A percentile compares a stretch with the other conserved stretches of the same genome.
Evolutionary conservation across 495 filamentous ascomycete genomes (phyloP).

Genomic region (Podospora tetraspora): DNA sequence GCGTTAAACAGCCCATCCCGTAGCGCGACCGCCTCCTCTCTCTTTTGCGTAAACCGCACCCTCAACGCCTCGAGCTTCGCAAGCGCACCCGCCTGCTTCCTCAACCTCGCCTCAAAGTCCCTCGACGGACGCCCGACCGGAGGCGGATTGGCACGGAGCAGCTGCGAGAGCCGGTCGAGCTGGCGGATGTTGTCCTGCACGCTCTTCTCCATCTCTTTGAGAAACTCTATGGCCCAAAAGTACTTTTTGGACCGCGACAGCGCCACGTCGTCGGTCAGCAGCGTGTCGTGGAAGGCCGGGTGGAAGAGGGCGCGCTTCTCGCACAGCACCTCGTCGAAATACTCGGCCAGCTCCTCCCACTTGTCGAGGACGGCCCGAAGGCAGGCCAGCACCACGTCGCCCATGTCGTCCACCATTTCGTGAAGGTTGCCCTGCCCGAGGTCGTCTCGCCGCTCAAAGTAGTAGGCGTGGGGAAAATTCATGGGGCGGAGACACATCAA

Average conservation of each 20-base stretch:
- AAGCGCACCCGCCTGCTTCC: background rate
- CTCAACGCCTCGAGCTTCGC: conserved; percentile 4
- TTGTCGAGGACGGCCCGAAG: background rate
- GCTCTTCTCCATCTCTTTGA: conserved; percentile 10
- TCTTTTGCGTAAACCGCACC: conserved; percentile 1
- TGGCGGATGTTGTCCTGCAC: conserved; percentile 13
- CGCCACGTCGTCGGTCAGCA: conserved; percentile 12
- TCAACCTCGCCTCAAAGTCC: background rate
- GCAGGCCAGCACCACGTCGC: background rate
- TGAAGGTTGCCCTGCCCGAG: background rate
- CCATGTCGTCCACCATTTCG: conserved; percentile 9
- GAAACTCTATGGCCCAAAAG: conserved; percentile 17
- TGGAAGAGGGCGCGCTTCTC: conserved; percentile 6
- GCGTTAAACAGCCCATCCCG: conserved; percentile 21
- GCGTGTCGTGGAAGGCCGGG: conserved; percentile 1
- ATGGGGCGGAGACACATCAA: background rate
- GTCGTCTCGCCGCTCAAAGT: conserved; percentile 6
- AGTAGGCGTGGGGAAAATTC: conserved; percentile 5
- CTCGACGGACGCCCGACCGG: background rate
- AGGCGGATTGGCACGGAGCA: background rate
- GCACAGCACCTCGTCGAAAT: conserved; percentile 5
- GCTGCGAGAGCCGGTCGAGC: background rate
- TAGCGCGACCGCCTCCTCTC: conserved; percentile 11
- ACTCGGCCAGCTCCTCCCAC: conserved; percentile 9
- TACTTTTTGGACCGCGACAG: conserved; percentile 15